Evolutionary conservation across 257 asterid genomes (phyloP).

Genomic region (Apocynum venetum): DNA sequence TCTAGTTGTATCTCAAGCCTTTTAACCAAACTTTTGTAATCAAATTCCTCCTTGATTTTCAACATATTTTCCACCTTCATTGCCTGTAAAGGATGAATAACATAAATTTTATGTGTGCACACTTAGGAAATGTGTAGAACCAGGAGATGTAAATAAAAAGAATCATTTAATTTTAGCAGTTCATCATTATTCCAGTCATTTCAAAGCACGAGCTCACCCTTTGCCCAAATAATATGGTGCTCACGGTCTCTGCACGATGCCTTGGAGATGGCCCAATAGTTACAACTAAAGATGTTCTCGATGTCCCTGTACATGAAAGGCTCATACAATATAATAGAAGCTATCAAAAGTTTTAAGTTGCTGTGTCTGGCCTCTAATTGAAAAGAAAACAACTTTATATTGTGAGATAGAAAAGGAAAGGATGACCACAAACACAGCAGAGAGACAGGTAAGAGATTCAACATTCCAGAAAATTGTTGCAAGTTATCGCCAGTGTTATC

Average conservation of each 20-base stretch:
- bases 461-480: not conserved
- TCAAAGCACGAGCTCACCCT: conserved; percentile 55
- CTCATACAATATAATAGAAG: not conserved
- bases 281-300: conserved; percentile 89
- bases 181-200: not conserved
- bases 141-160: not conserved
- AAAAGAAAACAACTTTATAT: not conserved
- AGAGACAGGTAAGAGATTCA: not conserved
- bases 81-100: conserved; percentile 53
- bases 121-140: not conserved
- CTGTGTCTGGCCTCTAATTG: not conserved
- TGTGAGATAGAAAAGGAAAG: not conserved
- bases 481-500: not conserved
- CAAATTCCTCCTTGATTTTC: conserved; percentile 96
- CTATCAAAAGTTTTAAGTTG: not conserved
- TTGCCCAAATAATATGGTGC: conserved; percentile 97
- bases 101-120: not conserved
- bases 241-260: conserved; percentile 96
- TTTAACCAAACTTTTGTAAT: conserved; percentile 83
- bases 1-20: conserved; percentile 90
- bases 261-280: conserved; percentile 99
- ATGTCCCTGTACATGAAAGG: conserved; percentile 61
- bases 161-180: conserved; percentile 2
- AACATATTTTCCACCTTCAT: conserved; percentile 99
- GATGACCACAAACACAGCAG: not conserved